A percentile compares a stretch with the other conserved stretches of the same genome.
Evolutionary conservation across 1,284 basidiomycete species (phyloP).

Genomic region (Cerioporus squamosus): DNA sequence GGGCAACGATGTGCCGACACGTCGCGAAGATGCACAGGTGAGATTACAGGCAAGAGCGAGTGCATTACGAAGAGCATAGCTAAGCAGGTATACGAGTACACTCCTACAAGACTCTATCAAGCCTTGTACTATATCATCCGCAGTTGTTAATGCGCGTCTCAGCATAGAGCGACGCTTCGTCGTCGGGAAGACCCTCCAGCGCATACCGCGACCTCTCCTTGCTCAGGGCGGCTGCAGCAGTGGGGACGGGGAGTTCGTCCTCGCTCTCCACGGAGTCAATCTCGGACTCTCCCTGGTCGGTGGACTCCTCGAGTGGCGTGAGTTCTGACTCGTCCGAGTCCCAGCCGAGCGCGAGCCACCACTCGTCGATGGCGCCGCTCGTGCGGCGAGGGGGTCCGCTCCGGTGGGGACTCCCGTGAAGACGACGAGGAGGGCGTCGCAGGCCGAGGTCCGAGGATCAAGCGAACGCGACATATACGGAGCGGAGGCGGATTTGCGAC

Average conservation of each 20-base stretch:
- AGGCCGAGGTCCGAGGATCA: conserved; percentile 8
- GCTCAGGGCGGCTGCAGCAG: background rate
- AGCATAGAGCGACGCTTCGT: background rate
- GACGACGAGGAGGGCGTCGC: background rate
- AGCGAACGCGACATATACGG: conserved; percentile 8
- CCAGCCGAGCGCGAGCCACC: conserved; percentile 13
- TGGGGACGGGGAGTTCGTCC: conserved; percentile 1
- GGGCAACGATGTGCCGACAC: no score
- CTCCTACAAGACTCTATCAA: no score
- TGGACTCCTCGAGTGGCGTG: conserved; percentile 25
- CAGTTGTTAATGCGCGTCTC: no score
- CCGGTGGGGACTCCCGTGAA: conserved; percentile 4
- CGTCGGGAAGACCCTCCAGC: background rate
- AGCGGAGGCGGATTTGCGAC: background rate
- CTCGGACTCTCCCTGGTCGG: conserved; percentile 26
- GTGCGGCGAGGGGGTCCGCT: background rate
- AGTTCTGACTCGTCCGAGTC: conserved; percentile 29
- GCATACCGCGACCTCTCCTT: background rate
- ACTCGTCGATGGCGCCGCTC: background rate
- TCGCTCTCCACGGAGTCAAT: conserved; percentile 15
- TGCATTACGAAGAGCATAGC: background rate
- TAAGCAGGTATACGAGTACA: background rate
- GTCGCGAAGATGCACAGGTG: no score
- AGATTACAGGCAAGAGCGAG: background rate
- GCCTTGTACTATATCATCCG: no score